phyloP scores from a whole-genome alignment of 2,329 filamentous ascomycete species.

The Pseudogymnoascus sp. region DNA sequence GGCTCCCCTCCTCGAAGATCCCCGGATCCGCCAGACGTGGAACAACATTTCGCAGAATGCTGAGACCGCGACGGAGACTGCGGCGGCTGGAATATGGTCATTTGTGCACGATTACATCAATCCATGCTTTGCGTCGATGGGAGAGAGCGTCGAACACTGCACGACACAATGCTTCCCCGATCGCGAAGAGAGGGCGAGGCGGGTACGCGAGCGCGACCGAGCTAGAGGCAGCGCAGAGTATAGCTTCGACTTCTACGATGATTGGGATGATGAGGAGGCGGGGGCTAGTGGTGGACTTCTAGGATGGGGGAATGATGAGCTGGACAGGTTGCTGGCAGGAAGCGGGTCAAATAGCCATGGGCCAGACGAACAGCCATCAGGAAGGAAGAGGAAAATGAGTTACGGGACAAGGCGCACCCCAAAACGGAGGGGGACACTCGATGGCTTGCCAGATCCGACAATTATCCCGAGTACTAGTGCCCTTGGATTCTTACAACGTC shows the following conservation, averaged over 20 bases:
- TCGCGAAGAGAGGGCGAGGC: slow-evolving; percentile 64
- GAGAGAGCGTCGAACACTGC: slow-evolving; percentile 61
- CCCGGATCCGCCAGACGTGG: slow-evolving; percentile 84
- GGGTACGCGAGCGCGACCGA: slow-evolving; percentile 54
- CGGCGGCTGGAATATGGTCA: slow-evolving; percentile 83
- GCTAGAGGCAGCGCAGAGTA: slow-evolving; percentile 61
- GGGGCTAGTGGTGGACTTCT: slow-evolving; percentile 48
- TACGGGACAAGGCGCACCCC: slow-evolving; percentile 63
- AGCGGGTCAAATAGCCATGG: slow-evolving; percentile 40
- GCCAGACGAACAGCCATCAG: slow-evolving; percentile 53
- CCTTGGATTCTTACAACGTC: slow-evolving; percentile 71
- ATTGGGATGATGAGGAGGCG: slow-evolving; percentile 67
- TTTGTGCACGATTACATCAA: slow-evolving; percentile 79
- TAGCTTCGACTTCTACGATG: slow-evolving; percentile 95
- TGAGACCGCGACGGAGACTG: slow-evolving; percentile 81
- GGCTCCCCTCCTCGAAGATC: slow-evolving; percentile 56
- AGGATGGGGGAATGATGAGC: slow-evolving; percentile 74
- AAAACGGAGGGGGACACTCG: slow-evolving; percentile 47
- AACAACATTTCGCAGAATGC: slow-evolving; percentile 87
- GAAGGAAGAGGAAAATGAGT: slow-evolving; percentile 74
- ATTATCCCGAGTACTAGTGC: slow-evolving; percentile 83
- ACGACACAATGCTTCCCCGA: slow-evolving; percentile 61
- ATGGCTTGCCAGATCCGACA: slow-evolving; percentile 57
- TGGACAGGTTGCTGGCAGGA: slow-evolving; percentile 72
- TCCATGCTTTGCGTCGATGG: slow-evolving; percentile 66